Percentiles rank a stretch among this genome's conserved stretches.
Evolutionary conservation across 176 grass and related monocot genomes (phyloP).

Genomic region (Areca catechu): DNA sequence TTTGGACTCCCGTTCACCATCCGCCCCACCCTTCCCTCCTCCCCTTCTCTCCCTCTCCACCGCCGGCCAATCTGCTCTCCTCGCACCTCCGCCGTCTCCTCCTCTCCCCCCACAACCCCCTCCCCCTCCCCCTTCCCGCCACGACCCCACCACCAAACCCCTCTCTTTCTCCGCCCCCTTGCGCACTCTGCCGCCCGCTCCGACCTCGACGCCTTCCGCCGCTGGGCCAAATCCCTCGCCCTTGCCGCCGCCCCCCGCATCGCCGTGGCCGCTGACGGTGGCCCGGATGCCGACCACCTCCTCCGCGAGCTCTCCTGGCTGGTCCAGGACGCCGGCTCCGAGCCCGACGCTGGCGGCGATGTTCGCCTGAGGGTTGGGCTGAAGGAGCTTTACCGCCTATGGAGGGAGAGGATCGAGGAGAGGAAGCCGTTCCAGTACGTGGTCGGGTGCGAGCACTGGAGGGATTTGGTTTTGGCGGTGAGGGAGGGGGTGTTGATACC

Average conservation of each 20-base stretch:
- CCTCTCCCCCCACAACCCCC: not conserved
- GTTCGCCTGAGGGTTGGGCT: constrained; percentile 42
- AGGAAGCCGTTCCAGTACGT: constrained; percentile 81
- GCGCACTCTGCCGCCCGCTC: constrained; percentile 15
- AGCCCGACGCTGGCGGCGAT: not conserved
- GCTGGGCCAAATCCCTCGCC: constrained; percentile 31
- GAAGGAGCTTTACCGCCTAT: constrained; percentile 45
- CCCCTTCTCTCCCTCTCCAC: constrained; percentile 8
- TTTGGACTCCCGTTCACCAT: not conserved
- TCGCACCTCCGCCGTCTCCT: not conserved
- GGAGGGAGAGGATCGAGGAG: constrained; percentile 34
- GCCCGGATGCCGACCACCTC: constrained; percentile 34
- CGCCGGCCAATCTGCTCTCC: constrained; percentile 7
- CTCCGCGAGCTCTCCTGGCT: constrained; percentile 79
- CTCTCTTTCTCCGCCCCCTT: constrained; percentile 74
- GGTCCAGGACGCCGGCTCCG: constrained; percentile 36
- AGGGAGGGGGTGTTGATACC: constrained; percentile 77
- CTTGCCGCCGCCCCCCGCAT: constrained; percentile 17
- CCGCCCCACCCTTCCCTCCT: not conserved
- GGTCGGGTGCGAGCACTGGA: constrained; percentile 92
- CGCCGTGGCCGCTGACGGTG: constrained; percentile 4
- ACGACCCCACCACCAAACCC: not conserved
- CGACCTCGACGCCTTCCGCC: constrained; percentile 47
- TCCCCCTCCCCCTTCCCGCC: not conserved
- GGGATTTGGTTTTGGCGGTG: constrained; percentile 59